phyloP scores from a whole-genome alignment of 1,284 basidiomycete species.

The Ganoderma meredithae region DNA sequence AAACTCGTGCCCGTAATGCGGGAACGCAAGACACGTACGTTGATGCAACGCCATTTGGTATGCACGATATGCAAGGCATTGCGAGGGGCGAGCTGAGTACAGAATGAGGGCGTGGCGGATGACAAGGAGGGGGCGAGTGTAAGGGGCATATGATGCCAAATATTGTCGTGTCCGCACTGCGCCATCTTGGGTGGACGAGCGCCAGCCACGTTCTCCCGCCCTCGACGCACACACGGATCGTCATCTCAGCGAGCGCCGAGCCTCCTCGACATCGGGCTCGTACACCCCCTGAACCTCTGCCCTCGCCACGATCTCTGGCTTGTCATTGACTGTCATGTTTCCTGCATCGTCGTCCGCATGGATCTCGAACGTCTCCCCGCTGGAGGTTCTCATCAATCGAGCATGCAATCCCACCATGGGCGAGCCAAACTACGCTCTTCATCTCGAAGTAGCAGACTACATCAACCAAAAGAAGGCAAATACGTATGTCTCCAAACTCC shows the following conservation, averaged over 20 bases:
- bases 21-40: no score
- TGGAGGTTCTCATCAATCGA: constrained; percentile 78
- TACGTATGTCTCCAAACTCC: constrained; percentile 64
- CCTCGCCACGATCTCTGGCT: not conserved
- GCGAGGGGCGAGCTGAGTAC: no score
- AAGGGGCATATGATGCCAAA: no score
- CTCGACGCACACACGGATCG: constrained; percentile 8
- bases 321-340: constrained; percentile 31
- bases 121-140: not conserved
- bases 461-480: constrained; percentile 98
- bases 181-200: constrained; percentile 6
- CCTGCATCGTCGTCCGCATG: constrained; percentile 31
- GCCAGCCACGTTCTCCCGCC: constrained; percentile 27
- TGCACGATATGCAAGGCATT: no score
- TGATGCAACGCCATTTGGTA: no score
- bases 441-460: constrained; percentile 93
- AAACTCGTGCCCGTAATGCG: no score
- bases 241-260: constrained; percentile 12
- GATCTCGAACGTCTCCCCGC: constrained; percentile 56
- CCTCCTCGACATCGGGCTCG: constrained; percentile 15
- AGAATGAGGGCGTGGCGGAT: not conserved
- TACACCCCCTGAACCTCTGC: not conserved
- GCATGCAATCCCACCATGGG: constrained; percentile 89
- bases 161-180: not conserved
- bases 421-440: constrained; percentile 91